Evolutionary conservation across 1,139 yeast genomes (phyloP).

Genomic region (Scheffersomyces titani): DNA sequence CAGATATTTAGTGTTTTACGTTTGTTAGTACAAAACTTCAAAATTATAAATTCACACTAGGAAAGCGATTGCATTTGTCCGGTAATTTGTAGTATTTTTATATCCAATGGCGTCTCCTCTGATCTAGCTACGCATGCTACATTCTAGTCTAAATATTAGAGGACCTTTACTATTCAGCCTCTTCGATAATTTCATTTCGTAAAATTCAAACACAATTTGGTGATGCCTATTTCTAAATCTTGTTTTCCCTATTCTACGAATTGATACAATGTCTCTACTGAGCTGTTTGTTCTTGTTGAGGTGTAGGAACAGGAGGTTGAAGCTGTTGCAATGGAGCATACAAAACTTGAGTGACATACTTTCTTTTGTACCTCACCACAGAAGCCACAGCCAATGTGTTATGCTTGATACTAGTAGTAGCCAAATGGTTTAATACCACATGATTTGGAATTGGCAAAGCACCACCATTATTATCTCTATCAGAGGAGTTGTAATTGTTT

Average conservation of each 20-base stretch:
- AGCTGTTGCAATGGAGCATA: constrained; percentile 47
- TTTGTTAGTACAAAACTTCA: neutral
- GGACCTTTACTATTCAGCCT: neutral
- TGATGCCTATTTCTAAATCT: neutral
- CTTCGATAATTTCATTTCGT: neutral
- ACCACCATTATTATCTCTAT: constrained; percentile 48
- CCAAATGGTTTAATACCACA: constrained; percentile 49
- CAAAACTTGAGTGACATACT: constrained; percentile 51
- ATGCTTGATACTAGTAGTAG: constrained; percentile 51
- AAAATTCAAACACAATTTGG: neutral
- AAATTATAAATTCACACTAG: neutral
- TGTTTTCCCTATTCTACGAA: neutral
- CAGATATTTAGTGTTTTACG: neutral
- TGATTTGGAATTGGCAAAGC: constrained; percentile 53
- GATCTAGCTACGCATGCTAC: neutral
- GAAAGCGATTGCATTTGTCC: neutral
- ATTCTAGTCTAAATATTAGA: neutral
- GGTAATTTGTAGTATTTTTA: no score
- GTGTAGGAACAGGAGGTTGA: neutral
- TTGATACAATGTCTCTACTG: neutral
- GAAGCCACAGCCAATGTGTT: constrained; percentile 52
- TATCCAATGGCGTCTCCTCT: no score
- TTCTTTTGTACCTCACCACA: constrained; percentile 48
- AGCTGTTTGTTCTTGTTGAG: neutral
- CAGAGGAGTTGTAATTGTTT: constrained; percentile 49